These are phyloP conservation scores for Cymbopogon flexuosus DNA, from an alignment of 202 grass and related monocot genomes.

Conservation along the genomic window DNA sequence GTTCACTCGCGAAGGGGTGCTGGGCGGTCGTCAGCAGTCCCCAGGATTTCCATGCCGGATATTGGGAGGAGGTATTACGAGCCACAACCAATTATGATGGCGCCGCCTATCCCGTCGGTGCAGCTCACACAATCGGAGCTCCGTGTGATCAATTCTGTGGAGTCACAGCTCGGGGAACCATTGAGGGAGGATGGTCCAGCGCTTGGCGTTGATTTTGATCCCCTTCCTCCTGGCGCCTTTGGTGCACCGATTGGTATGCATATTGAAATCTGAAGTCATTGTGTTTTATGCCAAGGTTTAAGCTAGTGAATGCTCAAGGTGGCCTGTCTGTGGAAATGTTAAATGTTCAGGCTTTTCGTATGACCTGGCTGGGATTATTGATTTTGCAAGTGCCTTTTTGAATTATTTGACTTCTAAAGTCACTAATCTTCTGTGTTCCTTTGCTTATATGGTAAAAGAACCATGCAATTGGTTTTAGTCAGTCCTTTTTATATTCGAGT, in stretches of 20 bases:
- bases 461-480: neutral
- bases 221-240: conserved; percentile 89
- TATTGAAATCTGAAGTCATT: conserved; percentile 1
- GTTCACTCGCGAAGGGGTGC: conserved; percentile 39
- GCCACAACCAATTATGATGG: conserved; percentile 38
- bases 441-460: conserved; percentile 5
- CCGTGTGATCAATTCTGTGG: conserved; percentile 53
- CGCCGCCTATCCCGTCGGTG: conserved; percentile 16
- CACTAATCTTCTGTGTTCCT: neutral
- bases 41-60: conserved; percentile 52
- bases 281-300: conserved; percentile 7
- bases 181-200: conserved; percentile 85
- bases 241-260: conserved; percentile 87
- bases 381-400: neutral
- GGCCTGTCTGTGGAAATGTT: neutral
- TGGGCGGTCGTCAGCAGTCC: conserved; percentile 42
- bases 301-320: neutral
- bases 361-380: neutral
- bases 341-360: neutral
- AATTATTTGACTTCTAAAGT: conserved; percentile 6
- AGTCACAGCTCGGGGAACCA: conserved; percentile 69
- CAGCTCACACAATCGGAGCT: conserved; percentile 53
- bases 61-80: conserved; percentile 55
- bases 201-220: conserved; percentile 79
- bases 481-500: neutral